Conservation (phyloP, 2,329 filamentous ascomycete species). For the Claviceps maximensis region DNA sequence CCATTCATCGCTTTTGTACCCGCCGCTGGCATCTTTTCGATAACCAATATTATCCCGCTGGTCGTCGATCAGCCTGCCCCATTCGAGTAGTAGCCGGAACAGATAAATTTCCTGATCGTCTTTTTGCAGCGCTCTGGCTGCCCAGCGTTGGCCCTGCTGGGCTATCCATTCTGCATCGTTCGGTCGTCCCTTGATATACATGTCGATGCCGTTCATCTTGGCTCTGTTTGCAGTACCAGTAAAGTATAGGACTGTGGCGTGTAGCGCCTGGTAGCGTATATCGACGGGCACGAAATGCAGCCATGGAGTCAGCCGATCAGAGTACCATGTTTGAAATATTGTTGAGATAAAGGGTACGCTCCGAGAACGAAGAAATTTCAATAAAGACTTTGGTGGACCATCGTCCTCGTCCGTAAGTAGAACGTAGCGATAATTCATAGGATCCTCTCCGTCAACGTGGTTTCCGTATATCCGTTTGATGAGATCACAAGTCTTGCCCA, state of each 20-base stretch:
- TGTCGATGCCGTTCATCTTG: constrained; percentile 29
- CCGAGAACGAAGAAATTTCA: constrained; percentile 51
- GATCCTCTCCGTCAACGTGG: constrained; percentile 27
- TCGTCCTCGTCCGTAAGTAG: constrained; percentile 59
- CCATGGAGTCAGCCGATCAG: constrained; percentile 62
- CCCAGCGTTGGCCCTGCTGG: constrained; percentile 52
- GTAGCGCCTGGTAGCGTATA: constrained; percentile 57
- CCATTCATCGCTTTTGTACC: constrained; percentile 18
- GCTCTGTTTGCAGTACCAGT: constrained; percentile 37
- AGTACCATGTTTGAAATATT: constrained; percentile 69
- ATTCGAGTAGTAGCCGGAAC: constrained; percentile 66
- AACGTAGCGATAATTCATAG: constrained; percentile 56
- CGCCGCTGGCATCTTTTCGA: constrained; percentile 15
- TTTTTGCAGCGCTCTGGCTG: constrained; percentile 44
- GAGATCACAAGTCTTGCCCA: constrained; percentile 25
- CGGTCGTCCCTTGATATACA: constrained; percentile 32
- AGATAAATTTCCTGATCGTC: constrained; percentile 74
- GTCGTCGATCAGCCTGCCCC: constrained; percentile 58
- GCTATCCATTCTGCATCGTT: constrained; percentile 52
- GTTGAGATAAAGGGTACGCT: constrained; percentile 58
- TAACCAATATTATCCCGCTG: constrained; percentile 32
- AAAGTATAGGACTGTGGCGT: constrained; percentile 65
- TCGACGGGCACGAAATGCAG: constrained; percentile 71
- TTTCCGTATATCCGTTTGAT: constrained; percentile 19
- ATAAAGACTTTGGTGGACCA: constrained; percentile 45